phyloP scores from a whole-genome alignment of 495 filamentous ascomycete genomes.

The Rhypophila decipiens region DNA sequence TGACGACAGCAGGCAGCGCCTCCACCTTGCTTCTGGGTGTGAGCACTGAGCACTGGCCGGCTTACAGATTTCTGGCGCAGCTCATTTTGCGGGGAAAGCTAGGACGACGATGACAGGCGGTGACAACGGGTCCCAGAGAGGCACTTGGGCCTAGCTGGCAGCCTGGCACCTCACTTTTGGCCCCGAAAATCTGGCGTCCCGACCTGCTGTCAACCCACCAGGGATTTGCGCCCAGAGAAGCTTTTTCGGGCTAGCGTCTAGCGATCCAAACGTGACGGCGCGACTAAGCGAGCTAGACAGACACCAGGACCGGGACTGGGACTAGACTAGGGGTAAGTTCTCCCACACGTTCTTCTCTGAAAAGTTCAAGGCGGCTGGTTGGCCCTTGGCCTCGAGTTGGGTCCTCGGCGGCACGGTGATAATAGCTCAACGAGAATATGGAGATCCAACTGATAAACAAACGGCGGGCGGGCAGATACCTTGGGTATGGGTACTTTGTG shows the following conservation, averaged over 20 bases:
- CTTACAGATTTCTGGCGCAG: not conserved
- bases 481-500: no score
- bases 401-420: not conserved
- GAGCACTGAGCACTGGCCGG: not conserved
- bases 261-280: not conserved
- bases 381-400: not conserved
- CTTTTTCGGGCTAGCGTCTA: not conserved
- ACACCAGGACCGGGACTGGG: not conserved
- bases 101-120: not conserved
- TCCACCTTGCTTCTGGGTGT: not conserved
- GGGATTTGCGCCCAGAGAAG: not conserved
- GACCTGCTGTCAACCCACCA: not conserved
- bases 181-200: not conserved
- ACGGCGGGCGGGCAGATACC: no score
- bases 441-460: no score
- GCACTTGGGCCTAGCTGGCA: no score
- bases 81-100: conserved; percentile 13
- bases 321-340: no score
- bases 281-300: not conserved
- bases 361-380: not conserved
- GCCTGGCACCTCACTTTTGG: not conserved
- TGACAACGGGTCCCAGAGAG: not conserved
- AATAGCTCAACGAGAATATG: not conserved
- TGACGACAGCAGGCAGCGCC: not conserved
- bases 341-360: no score